A percentile compares a stretch with the other conserved stretches of the same genome.
phyloP scores from a whole-genome alignment of 768 basidiomycete species.

The Gloeostereum incarnatum region DNA sequence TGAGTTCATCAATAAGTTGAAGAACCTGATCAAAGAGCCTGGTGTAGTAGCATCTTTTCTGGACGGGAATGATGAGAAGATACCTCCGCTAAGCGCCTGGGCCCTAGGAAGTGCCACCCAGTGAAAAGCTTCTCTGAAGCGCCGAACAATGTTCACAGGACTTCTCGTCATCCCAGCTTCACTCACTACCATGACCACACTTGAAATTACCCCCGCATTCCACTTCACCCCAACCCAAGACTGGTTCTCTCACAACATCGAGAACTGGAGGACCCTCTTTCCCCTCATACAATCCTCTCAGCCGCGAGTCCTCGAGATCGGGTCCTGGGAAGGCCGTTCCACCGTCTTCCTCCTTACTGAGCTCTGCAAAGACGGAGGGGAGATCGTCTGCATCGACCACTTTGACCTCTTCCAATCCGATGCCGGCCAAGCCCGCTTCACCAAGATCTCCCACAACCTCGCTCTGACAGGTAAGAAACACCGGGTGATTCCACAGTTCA shows the following conservation, averaged over 20 bases:
- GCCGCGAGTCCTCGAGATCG: conserved; percentile 47
- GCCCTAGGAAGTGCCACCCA: no score
- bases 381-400: conserved; percentile 48
- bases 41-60: no score
- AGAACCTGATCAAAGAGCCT: no score
- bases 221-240: conserved; percentile 46
- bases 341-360: conserved; percentile 44
- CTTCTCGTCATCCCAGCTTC: no score
- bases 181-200: no score
- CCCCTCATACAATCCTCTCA: conserved; percentile 21
- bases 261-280: conserved; percentile 33
- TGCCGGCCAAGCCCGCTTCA: conserved; percentile 35
- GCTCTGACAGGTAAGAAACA: conserved; percentile 29
- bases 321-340: conserved; percentile 58
- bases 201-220: no score
- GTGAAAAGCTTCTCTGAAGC: no score
- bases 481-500: conserved; percentile 42
- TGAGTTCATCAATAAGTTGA: no score
- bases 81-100: no score
- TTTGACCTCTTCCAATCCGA: conserved; percentile 43
- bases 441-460: conserved; percentile 38
- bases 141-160: no score
- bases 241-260: conserved; percentile 41
- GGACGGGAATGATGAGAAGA: no score
- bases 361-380: conserved; percentile 32